Evolutionary conservation across 257 asterid genomes (phyloP).

Genomic region (Solanum sparsipilum): DNA sequence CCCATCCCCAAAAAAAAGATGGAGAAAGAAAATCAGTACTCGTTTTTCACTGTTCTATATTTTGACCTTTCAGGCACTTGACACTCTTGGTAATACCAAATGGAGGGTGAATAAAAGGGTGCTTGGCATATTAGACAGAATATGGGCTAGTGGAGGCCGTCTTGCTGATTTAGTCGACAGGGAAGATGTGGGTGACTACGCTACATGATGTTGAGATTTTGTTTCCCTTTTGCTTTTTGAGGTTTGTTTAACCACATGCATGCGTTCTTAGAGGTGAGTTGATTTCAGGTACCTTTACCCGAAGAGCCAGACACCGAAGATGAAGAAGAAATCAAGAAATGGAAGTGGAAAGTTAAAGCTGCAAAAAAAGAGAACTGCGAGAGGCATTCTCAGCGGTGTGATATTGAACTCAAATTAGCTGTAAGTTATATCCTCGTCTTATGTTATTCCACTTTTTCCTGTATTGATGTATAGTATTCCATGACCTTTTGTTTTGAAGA

Average conservation of each 20-base stretch:
- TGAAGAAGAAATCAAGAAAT: slow-evolving; percentile 58
- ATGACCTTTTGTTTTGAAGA: slow-evolving; percentile 20
- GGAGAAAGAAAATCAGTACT: background rate
- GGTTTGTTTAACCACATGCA: background rate
- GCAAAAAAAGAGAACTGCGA: slow-evolving; percentile 70
- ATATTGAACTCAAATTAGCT: slow-evolving; percentile 87
- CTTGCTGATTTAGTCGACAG: slow-evolving; percentile 87
- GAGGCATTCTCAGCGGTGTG: slow-evolving; percentile 92
- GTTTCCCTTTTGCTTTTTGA: background rate
- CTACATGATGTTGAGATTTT: background rate
- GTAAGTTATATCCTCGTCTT: slow-evolving; percentile 39
- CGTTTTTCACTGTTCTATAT: background rate
- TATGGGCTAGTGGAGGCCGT: slow-evolving; percentile 89
- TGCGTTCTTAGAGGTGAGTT: background rate
- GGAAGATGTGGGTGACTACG: slow-evolving; percentile 59
- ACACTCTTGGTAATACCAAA: slow-evolving; percentile 83
- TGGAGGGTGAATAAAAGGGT: slow-evolving; percentile 93
- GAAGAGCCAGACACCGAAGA: slow-evolving; percentile 77
- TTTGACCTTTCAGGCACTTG: slow-evolving; percentile 54
- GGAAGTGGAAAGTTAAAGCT: slow-evolving; percentile 79
- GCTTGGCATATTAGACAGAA: slow-evolving; percentile 66
- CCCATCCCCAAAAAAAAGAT: background rate
- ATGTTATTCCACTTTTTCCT: background rate
- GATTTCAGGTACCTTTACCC: slow-evolving; percentile 64
- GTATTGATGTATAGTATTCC: background rate